phyloP scores from a whole-genome alignment of 139 green algal genomes.

The Tetraselmis chui region DNA sequence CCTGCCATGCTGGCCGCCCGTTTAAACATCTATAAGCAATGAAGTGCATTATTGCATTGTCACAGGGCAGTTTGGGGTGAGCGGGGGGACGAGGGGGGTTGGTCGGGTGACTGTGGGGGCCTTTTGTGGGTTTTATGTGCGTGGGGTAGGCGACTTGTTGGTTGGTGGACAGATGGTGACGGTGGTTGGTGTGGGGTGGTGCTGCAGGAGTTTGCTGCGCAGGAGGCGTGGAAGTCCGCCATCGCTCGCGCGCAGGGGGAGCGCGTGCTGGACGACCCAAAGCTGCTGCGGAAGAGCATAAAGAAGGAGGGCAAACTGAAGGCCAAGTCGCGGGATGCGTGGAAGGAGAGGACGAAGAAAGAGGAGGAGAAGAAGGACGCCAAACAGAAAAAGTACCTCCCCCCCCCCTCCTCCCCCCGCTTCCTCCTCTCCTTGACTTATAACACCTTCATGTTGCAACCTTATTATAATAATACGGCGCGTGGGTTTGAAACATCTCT shows the following conservation, averaged over 20 bases:
- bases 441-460: no score
- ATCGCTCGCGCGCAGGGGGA: conserved; percentile 59
- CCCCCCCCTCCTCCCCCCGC: neutral
- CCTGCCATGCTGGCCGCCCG: no score
- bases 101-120: no score
- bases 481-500: no score
- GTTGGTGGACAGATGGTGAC: no score
- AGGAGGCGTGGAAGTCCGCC: conserved; percentile 59
- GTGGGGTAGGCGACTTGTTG: no score
- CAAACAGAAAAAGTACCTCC: conserved; percentile 58
- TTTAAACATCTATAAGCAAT: no score
- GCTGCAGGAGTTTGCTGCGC: conserved; percentile 22
- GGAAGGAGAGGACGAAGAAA: conserved; percentile 50
- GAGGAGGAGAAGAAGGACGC: conserved; percentile 47
- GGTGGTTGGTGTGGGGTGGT: neutral
- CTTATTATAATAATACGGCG: no score
- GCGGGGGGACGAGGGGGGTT: no score
- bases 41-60: no score
- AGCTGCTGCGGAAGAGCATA: conserved; percentile 60
- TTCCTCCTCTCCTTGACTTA: neutral
- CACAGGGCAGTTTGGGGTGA: no score
- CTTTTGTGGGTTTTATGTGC: no score
- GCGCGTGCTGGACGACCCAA: conserved; percentile 83
- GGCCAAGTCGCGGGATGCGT: conserved; percentile 54
- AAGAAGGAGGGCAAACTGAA: conserved; percentile 67